Percentiles rank a stretch among this genome's conserved stretches.
Conservation (phyloP, 2,329 filamentous ascomycete genomes). For the Beauveria sp. region DNA sequence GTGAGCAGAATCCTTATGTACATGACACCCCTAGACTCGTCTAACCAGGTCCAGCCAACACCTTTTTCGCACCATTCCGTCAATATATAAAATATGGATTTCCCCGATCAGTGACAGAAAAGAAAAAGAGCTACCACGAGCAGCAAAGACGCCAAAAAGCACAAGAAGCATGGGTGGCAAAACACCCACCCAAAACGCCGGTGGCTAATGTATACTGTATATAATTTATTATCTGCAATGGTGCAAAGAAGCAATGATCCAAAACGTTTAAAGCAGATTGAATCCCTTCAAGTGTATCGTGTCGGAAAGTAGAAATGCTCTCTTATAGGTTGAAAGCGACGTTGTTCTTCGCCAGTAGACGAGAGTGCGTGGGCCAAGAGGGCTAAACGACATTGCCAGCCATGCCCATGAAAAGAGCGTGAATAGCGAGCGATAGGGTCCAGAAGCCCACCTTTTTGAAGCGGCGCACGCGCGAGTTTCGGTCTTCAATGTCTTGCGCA, state of each 20-base stretch:
- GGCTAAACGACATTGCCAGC: conserved; percentile 64
- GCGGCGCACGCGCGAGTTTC: conserved; percentile 74
- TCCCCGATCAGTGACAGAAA: background rate
- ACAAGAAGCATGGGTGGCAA: background rate
- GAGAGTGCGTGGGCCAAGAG: background rate
- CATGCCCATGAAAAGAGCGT: conserved; percentile 91
- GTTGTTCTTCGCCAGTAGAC: background rate
- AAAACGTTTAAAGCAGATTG: background rate
- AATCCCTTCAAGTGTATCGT: background rate
- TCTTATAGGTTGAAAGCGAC: background rate
- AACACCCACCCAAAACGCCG: background rate
- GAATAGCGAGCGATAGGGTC: conserved; percentile 86
- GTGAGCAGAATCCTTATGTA: background rate
- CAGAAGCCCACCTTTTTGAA: conserved; percentile 96
- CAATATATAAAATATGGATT: background rate
- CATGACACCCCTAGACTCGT: background rate
- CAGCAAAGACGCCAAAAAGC: background rate
- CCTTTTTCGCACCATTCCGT: background rate
- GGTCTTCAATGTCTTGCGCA: conserved; percentile 81
- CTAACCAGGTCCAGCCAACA: background rate
- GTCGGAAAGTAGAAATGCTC: background rate
- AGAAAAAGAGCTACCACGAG: background rate
- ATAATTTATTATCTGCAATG: background rate
- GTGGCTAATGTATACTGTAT: background rate
- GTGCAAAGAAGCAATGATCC: background rate